Percentiles rank a stretch among this genome's conserved stretches.
Evolutionary conservation across 257 asterid genomes (phyloP).

Genomic region (Perilla frutescens): DNA sequence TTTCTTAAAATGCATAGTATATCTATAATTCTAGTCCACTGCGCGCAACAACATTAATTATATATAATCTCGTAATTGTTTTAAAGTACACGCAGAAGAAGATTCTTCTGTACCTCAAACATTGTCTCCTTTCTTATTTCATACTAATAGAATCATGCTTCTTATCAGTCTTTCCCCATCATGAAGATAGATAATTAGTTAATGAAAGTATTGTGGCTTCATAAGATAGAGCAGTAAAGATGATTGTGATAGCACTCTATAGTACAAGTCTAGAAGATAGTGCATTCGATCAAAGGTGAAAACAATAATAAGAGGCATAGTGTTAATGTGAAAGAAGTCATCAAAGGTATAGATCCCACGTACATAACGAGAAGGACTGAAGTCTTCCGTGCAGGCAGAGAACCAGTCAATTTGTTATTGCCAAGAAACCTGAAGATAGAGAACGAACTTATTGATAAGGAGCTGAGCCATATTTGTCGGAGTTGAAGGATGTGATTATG

Average conservation of each 20-base stretch:
- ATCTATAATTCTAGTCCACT: not conserved
- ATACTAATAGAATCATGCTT: too few species aligned
- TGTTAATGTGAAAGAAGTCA: slow-evolving; percentile 2
- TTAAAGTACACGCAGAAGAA: not conserved
- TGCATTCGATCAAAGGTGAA: too few species aligned
- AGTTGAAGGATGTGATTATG: not conserved
- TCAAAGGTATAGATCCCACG: not conserved
- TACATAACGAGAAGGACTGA: slow-evolving; percentile 45
- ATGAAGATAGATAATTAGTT: too few species aligned
- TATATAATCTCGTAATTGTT: not conserved
- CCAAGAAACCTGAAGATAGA: slow-evolving; percentile 78
- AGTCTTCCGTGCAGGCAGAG: slow-evolving; percentile 59
- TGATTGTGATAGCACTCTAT: too few species aligned
- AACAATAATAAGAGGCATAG: not conserved
- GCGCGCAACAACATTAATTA: not conserved
- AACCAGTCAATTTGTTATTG: slow-evolving; percentile 65
- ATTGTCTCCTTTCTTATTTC: too few species aligned
- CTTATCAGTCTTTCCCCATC: too few species aligned
- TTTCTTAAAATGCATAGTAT: not conserved
- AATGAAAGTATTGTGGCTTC: too few species aligned
- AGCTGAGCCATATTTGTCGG: not conserved
- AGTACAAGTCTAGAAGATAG: not conserved
- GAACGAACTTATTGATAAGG: not conserved
- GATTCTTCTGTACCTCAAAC: too few species aligned
- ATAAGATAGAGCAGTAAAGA: too few species aligned